Base-by-base conservation (phyloP, 129 eudicot species). In the Flaveria brownii region DNA sequence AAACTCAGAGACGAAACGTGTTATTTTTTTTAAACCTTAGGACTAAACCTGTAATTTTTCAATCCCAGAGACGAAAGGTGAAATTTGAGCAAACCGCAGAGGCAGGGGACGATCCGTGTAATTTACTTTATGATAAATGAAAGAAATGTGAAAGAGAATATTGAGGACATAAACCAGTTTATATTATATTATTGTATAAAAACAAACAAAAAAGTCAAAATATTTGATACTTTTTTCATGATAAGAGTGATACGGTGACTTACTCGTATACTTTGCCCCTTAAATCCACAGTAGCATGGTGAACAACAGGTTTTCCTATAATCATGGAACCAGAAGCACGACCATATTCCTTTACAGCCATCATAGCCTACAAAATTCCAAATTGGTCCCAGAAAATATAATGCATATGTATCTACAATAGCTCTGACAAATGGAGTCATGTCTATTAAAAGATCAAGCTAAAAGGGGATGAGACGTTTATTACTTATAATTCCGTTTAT, bases 221-320 rank as follows among this genome's bases (percentile, higher is more conserved):
- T 36, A 5, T 36, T 36, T 36, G 1, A 36, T 36, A 36, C 7
- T 36, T 36, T 36, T 36, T 36, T 2, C 5, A 36, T 45, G 50
- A 45, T 11, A 45, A 17, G 30, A 20, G 8, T 46, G 47, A 62
- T 23, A 20, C 42, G 25, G 60, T 56, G 52, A 74, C 97, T 26
- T 94, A 94, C 97, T 87, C 94, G 8, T 94, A 94, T 71, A 96
- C 85, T 81, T 83, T 94, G 88, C 99, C 93, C 78, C 86, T 94
- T 73, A 94, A 72, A 78, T 94, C 99, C 61, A 94, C 99, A 2
- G 81, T 82, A 54, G 96, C 90, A 45, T 90, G 88, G 88, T 94
- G 96, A 54, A 94, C 77, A 70, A 94, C 97, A 20, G 97, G 97
- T 76, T 86, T 86, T 42, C 99, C 99, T 52, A 89, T 87, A 39